Evolutionary conservation across 2,329 filamentous ascomycete species (phyloP).

Genomic region (Trichoderma pleuroti): DNA sequence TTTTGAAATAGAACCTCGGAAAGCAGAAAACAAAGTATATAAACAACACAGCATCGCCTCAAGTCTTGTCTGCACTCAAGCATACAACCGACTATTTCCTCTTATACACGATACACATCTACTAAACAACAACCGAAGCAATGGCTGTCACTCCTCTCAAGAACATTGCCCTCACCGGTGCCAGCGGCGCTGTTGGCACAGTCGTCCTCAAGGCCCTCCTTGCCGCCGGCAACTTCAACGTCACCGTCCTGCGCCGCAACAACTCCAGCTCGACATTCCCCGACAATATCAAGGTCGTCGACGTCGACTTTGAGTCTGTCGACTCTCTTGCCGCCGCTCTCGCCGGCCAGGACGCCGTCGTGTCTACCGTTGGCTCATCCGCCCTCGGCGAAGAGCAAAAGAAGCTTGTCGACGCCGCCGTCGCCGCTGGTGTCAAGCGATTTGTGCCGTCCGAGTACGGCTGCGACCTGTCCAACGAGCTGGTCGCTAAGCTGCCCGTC

Average conservation of each 20-base stretch:
- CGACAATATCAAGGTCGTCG: conserved; percentile 28
- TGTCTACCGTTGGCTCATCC: conserved; percentile 37
- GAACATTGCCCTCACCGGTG: conserved; percentile 39
- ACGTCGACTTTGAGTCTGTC: conserved; percentile 41
- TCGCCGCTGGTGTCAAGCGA: conserved; percentile 57
- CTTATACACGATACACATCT: not conserved
- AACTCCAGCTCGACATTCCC: conserved; percentile 40
- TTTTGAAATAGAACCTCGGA: not conserved
- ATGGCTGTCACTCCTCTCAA: conserved; percentile 34
- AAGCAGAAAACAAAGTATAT: not conserved
- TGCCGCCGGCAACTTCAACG: conserved; percentile 33
- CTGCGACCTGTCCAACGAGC: conserved; percentile 32
- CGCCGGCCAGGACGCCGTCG: conserved; percentile 54
- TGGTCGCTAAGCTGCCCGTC: conserved; percentile 44
- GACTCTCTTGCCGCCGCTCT: conserved; percentile 50
- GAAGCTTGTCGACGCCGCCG: conserved; percentile 55
- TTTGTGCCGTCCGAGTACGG: conserved; percentile 61
- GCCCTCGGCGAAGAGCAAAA: conserved; percentile 36
- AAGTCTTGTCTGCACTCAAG: not conserved
- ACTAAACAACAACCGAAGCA: not conserved
- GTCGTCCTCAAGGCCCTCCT: conserved; percentile 31
- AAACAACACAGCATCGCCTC: not conserved
- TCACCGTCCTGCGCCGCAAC: conserved; percentile 35
- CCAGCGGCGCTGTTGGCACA: conserved; percentile 35
- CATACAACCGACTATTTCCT: not conserved